Evolutionary conservation across 164 flowering plant species (phyloP), one percentile per base, ranked within the genome.

Genomic region (Chimonanthus salicifolius): DNA sequence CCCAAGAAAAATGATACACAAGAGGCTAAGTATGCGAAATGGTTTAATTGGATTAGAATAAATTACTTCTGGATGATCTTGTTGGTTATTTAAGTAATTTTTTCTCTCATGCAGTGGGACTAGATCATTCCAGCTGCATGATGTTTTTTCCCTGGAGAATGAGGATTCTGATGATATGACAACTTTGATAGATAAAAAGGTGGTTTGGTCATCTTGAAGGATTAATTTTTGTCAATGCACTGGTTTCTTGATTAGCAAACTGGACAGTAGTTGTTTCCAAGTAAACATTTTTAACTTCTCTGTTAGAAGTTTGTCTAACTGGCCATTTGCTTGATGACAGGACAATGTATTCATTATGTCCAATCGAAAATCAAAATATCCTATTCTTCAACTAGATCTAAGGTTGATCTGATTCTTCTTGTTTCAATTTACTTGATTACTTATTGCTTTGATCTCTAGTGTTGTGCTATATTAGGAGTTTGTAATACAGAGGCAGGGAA

Each of bases 301-400:
- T 6, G 70, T 51, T 44, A 64, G 15, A 54, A 21, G 45, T 66
- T 68, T n/a, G 10, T 5, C 79, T 74, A 21, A 73, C 71, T 43
- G 54, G 20, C 50, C 65, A 72, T 44, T 46, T 74, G 10, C 68
- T 70, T 79, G 62, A 71, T 84, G 73, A 68, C 82, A 95, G 99
- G 97, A 95, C 72, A 93, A 95, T 80, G 89, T 89, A 6, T 95
- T 91, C 83, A 94, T 95, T 78, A 95, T 95, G 93, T 95, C 99
- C 71, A 92, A 91, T 84, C 89, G 87, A 83, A 92, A 95, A 82
- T 91, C 99, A 67, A 93, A 93, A 78, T 91, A 90, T 86, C 99
- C 99, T 21, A 83, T 95, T 49, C 97, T 93, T 78, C 98, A 93
- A 88, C 94, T 95, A 63, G 99, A 95, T 85, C 74, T 93, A 80